Evolutionary conservation across 176 grass and related monocot species (phyloP).

Genomic region (Raddia distichophylla): DNA sequence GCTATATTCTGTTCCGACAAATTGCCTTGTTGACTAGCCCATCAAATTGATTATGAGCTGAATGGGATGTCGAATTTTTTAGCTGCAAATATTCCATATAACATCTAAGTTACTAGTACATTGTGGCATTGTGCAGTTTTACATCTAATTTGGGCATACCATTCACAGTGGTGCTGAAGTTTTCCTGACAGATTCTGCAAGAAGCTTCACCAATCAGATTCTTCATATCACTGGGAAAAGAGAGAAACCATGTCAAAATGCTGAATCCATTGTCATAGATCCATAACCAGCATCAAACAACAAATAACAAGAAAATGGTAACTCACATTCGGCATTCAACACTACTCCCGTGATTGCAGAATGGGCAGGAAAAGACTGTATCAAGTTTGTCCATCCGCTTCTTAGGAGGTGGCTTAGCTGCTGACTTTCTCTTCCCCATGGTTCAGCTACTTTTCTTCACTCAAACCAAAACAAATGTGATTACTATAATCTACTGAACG

Average conservation of each 20-base stretch:
- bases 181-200: conserved; percentile 86
- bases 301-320: conserved; percentile 4
- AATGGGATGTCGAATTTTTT: background rate
- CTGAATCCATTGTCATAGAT: conserved; percentile 11
- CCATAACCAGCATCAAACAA: background rate
- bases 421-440: conserved; percentile 82
- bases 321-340: conserved; percentile 79
- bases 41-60: too few relatives aligned
- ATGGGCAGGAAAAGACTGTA: conserved; percentile 72
- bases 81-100: background rate
- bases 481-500: background rate
- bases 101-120: background rate
- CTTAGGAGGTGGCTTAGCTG: conserved; percentile 72
- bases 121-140: background rate
- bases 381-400: conserved; percentile 88
- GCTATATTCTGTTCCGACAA: conserved; percentile 24
- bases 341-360: conserved; percentile 76
- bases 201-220: conserved; percentile 81
- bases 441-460: conserved; percentile 39
- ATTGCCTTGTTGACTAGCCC: too few relatives aligned
- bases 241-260: conserved; percentile 29
- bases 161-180: conserved; percentile 77
- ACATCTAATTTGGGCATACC: conserved; percentile 51
- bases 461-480: conserved; percentile 12
- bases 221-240: conserved; percentile 73